Base-by-base conservation (phyloP, 495 filamentous ascomycete species). In the Daldinia vernicosa region DNA sequence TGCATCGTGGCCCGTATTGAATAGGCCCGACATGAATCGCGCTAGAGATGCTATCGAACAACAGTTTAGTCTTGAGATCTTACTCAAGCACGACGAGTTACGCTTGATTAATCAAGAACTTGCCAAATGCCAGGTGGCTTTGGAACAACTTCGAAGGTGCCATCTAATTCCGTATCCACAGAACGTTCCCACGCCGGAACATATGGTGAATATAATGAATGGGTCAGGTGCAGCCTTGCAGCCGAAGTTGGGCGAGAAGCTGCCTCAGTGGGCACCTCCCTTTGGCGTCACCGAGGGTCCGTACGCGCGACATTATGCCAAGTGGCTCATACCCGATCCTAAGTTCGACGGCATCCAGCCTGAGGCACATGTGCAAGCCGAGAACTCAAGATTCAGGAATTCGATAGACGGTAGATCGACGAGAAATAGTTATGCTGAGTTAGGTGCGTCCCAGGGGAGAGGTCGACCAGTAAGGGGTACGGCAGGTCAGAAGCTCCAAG, bases 41-140 rank as follows among this genome's bases (percentile, higher is more conserved):
- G 82, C 93, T 60, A 89, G 87, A 70, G 89, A 95, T 43, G 88
- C 85, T 8, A 90, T 98, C 72, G 90, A 93, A 72, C 86, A 91
- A 43, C 92, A 98, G 79, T 89, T 99, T 78, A 90, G 92, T 72
- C 88, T 96, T 65, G 93, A 98, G 80, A 94, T 98, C 45, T 82
- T 98, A 61, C 80, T 97, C 71, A 99, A 98, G 83, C 95, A 99
- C 76, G 88, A 94, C 69, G 95, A 99, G 81, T 81, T 98, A 27
- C 92, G 93, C 15, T 84, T 97, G 63, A 97, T 99, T 79, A 93
- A 98, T 77, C 94, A 97, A 80, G 94, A 98, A 79, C 87, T 98
- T 67, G 94, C 93, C 71, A 97, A 97, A 84, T 97, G 94, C 72
- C 94, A 98, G 84, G 83, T 94, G 71, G 92, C 94, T n/a, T 86